Evolutionary conservation across 73 alveolate genomes (phyloP).

Genomic region (Blepharisma stoltei): DNA sequence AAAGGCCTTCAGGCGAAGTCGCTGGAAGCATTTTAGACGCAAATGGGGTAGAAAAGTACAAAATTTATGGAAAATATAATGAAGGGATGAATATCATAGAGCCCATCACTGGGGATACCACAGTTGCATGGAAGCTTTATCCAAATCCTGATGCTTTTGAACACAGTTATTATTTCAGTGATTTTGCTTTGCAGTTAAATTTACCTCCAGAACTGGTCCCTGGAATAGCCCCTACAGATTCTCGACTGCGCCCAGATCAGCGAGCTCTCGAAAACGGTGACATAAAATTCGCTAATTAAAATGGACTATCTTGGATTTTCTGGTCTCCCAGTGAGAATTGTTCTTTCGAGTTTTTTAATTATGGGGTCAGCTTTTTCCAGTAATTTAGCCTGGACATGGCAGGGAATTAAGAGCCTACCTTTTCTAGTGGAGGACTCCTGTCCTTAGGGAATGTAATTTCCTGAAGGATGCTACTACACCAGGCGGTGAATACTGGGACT

Average conservation of each 20-base stretch:
- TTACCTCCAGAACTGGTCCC: conserved; percentile 78
- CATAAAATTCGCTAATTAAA: conserved; percentile 81
- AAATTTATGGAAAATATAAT: conserved; percentile 47
- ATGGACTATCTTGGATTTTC: no score
- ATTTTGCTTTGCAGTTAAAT: conserved; percentile 78
- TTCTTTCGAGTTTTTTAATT: no score
- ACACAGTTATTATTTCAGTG: conserved; percentile 64
- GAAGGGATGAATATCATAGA: conserved; percentile 30
- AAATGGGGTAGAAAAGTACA: conserved; percentile 29
- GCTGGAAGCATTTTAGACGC: conserved; percentile 43
- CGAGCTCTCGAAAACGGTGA: conserved; percentile 92
- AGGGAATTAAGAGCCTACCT: no score
- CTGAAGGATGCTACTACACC: no score
- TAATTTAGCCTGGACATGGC: no score
- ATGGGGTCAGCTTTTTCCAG: no score
- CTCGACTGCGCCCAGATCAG: conserved; percentile 93
- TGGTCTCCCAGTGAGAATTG: no score
- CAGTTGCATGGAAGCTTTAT: conserved; percentile 60
- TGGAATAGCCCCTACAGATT: conserved; percentile 91
- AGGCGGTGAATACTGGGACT: no score
- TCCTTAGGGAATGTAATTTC: no score
- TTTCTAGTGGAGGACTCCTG: no score
- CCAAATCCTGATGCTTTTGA: conserved; percentile 65
- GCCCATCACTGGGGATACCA: conserved; percentile 34
- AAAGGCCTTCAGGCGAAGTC: conserved; percentile 30